Evolutionary conservation across 306 rosid genomes (phyloP), one percentile per base, ranked within the genome.

Genomic region (Senna siamea): DNA sequence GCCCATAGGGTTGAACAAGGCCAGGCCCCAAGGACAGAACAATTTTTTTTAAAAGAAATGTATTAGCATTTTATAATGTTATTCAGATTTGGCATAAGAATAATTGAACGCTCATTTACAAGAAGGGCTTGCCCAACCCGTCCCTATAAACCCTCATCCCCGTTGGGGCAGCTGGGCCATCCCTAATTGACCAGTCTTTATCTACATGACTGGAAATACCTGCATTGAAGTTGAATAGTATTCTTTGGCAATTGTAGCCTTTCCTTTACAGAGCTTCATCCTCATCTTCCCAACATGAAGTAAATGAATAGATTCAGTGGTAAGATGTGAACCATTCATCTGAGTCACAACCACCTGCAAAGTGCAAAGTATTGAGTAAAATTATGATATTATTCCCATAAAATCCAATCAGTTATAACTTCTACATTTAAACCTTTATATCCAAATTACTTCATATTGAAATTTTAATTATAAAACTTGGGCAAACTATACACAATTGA

Each of bases 281-380:
- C 98, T 87, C 98, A 94, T 94, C 86, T 90, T 91, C 78, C 98
- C 98, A 54, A 94, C 90, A 79, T 94, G 92, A 78, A 94, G 84
- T 72, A 73, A 79, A 77, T 94, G 97, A 78, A 94, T 88, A 11
- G 95, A 85, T 72, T 94, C 97, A 4, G 93, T 83, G n/a, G 86
- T 73, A 78, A 91, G 83, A 79, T 84, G 76, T 50, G 57, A 82
- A 32, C 92, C 97, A 72, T 90, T 91, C 88, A 83, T 86, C 79
- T 91, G 97, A 73, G 96, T 88, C 65, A 94, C 89, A 60, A 94
- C 93, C 52, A 91, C 98, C 98, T 94, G 92, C 46, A 60, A 76
- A 76, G 78, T 91, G 88, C 48, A 56, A 76, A 81, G 76, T 15
- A 76, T 30, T 19, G 52, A 74, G 56, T 14, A 70, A 56, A 43